A percentile compares a stretch with the other conserved stretches of the same genome.
These are phyloP conservation scores for Didymella pomorum DNA, from an alignment of 2,329 filamentous ascomycete species.

Conservation along the genomic window DNA sequence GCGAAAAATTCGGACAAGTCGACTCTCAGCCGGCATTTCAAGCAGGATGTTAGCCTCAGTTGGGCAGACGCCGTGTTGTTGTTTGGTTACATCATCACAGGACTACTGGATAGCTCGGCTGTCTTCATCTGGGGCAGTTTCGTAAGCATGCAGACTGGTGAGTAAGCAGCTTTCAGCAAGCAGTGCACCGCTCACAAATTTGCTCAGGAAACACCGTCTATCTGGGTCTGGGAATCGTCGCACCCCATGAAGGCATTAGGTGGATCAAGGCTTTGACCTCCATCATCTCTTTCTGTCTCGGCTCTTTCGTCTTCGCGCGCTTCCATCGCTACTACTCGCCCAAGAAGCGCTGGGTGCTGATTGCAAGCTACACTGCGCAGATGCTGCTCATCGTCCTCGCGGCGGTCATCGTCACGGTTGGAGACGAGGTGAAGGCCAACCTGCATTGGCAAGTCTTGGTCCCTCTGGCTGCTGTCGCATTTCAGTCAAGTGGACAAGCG, in stretches of 20 bases:
- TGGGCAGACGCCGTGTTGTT: constrained; percentile 75
- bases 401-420: constrained; percentile 55
- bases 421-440: constrained; percentile 47
- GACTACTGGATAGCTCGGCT: constrained; percentile 77
- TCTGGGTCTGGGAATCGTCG: constrained; percentile 75
- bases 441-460: constrained; percentile 64
- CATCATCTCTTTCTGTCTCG: constrained; percentile 73
- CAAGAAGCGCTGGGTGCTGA: constrained; percentile 70
- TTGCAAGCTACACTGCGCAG: constrained; percentile 53
- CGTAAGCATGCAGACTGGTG: constrained; percentile 83
- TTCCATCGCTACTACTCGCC: constrained; percentile 71
- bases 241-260: constrained; percentile 60
- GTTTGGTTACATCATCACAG: constrained; percentile 78
- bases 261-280: constrained; percentile 78
- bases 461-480: constrained; percentile 74
- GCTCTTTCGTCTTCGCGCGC: constrained; percentile 74
- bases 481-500: constrained; percentile 80
- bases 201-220: constrained; percentile 76
- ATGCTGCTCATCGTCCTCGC: constrained; percentile 52
- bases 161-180: constrained; percentile 29
- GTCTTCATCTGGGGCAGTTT: constrained; percentile 82
- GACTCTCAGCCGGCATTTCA: constrained; percentile 46
- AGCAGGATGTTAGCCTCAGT: constrained; percentile 64
- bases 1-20: constrained; percentile 33
- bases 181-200: constrained; percentile 19